phyloP scores from a whole-genome alignment of 2,329 filamentous ascomycete genomes.

The Phoma sp. region DNA sequence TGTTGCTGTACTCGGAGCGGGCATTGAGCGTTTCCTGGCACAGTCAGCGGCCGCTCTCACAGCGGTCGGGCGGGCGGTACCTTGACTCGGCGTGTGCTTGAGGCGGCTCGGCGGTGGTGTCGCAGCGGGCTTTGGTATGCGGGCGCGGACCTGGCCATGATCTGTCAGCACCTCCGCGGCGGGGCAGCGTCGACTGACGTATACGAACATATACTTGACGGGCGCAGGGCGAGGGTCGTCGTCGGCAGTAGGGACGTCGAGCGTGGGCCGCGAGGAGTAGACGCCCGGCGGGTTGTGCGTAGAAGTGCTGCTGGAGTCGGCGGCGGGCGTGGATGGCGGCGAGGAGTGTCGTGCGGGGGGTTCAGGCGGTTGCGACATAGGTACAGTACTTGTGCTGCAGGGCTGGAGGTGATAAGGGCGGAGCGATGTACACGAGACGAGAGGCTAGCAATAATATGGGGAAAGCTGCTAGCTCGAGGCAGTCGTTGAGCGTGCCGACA shows the following conservation, averaged over 20 bases:
- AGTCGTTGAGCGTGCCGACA: not conserved
- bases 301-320: not conserved
- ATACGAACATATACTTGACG: slow-evolving; percentile 58
- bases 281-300: slow-evolving; percentile 23
- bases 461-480: slow-evolving; percentile 18
- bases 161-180: slow-evolving; percentile 32
- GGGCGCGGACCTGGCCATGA: slow-evolving; percentile 58
- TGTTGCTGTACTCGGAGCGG: slow-evolving; percentile 82
- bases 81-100: slow-evolving; percentile 67
- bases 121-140: slow-evolving; percentile 68
- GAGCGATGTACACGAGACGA: not conserved
- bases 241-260: slow-evolving; percentile 53
- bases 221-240: slow-evolving; percentile 50
- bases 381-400: not conserved
- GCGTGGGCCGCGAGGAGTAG: slow-evolving; percentile 54
- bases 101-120: slow-evolving; percentile 68
- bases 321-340: slow-evolving; percentile 1
- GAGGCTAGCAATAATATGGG: slow-evolving; percentile 23
- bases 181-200: slow-evolving; percentile 27
- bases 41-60: not conserved
- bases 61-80: slow-evolving; percentile 39
- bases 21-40: slow-evolving; percentile 88
- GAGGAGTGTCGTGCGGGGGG: slow-evolving; percentile 3
- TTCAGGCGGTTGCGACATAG: slow-evolving; percentile 11
- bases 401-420: slow-evolving; percentile 7